Conservation (phyloP, 2,329 filamentous ascomycete species). For the Diplodia corticola region DNA sequence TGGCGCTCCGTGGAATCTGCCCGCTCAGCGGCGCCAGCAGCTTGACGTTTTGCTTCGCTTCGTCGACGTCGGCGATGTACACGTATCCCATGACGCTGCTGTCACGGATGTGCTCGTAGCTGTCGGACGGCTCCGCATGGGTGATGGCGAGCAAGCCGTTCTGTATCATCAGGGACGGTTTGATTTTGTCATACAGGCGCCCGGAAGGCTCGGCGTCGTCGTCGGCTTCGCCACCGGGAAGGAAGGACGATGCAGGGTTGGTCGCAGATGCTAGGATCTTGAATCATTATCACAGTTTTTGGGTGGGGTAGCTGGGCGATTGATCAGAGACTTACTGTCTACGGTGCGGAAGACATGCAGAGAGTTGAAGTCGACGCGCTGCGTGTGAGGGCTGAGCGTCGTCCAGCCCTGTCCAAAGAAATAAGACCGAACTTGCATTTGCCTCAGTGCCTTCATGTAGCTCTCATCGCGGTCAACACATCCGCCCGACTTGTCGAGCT, state of each 20-base stretch:
- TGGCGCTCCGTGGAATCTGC: slow-evolving; percentile 72
- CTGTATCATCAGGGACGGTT: slow-evolving; percentile 67
- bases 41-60: slow-evolving; percentile 75
- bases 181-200: slow-evolving; percentile 60
- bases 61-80: slow-evolving; percentile 89
- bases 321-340: slow-evolving; percentile 51
- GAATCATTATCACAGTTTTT: background rate
- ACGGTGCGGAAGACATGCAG: slow-evolving; percentile 71
- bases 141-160: slow-evolving; percentile 86
- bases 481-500: slow-evolving; percentile 81
- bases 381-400: slow-evolving; percentile 82
- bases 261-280: background rate
- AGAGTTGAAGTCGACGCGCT: slow-evolving; percentile 75
- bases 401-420: slow-evolving; percentile 82
- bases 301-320: background rate
- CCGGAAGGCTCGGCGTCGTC: slow-evolving; percentile 48
- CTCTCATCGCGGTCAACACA: slow-evolving; percentile 72
- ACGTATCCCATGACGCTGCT: slow-evolving; percentile 88
- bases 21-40: slow-evolving; percentile 83
- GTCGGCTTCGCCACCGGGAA: slow-evolving; percentile 50
- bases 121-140: slow-evolving; percentile 69
- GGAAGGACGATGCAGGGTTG: slow-evolving; percentile 29
- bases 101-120: slow-evolving; percentile 71
- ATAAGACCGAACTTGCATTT: slow-evolving; percentile 82
- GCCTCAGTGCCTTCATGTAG: slow-evolving; percentile 72